Evolutionary conservation across 139 green algal species (phyloP).

Genomic region (Nannochloris sp.): DNA sequence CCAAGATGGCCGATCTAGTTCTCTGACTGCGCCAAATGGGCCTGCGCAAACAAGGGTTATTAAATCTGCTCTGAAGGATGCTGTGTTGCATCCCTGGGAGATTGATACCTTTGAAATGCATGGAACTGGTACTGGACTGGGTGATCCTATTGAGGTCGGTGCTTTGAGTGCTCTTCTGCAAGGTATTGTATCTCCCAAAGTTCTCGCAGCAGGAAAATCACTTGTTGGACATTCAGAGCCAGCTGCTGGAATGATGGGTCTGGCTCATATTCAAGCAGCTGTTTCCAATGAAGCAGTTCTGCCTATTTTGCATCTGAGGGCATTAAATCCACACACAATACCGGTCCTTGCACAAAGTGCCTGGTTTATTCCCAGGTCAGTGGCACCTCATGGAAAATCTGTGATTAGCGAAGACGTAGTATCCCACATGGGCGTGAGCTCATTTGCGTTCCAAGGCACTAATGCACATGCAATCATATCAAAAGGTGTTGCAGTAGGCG

Average conservation of each 20-base stretch:
- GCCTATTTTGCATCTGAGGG: slow-evolving; percentile 21
- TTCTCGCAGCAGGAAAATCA: slow-evolving; percentile 35
- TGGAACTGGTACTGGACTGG: slow-evolving; percentile 60
- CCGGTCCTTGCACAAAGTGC: background rate
- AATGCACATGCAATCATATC: slow-evolving; percentile 59
- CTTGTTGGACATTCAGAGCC: slow-evolving; percentile 43
- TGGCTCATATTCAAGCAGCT: slow-evolving; percentile 19
- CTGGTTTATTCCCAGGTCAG: slow-evolving; percentile 30
- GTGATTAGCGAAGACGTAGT: background rate
- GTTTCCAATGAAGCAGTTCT: background rate
- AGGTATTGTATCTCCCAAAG: slow-evolving; percentile 1
- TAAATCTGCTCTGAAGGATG: slow-evolving; percentile 10
- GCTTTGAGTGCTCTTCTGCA: slow-evolving; percentile 32
- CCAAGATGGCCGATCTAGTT: slow-evolving; percentile 51
- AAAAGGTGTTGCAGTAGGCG: background rate
- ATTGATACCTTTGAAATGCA: slow-evolving; percentile 42
- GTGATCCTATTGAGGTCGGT: slow-evolving; percentile 80
- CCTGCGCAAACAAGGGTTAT: slow-evolving; percentile 41
- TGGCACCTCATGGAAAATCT: slow-evolving; percentile 3
- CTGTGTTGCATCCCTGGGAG: slow-evolving; percentile 9
- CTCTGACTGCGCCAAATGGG: slow-evolving; percentile 49
- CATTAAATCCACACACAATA: slow-evolving; percentile 21
- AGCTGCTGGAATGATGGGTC: slow-evolving; percentile 28
- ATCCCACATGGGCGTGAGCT: slow-evolving; percentile 44
- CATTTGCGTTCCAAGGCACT: slow-evolving; percentile 78